A percentile compares a stretch with the other conserved stretches of the same genome.
Evolutionary conservation across 2,329 filamentous ascomycete genomes (phyloP).

Genomic region (Cercospora zeae-maydis): DNA sequence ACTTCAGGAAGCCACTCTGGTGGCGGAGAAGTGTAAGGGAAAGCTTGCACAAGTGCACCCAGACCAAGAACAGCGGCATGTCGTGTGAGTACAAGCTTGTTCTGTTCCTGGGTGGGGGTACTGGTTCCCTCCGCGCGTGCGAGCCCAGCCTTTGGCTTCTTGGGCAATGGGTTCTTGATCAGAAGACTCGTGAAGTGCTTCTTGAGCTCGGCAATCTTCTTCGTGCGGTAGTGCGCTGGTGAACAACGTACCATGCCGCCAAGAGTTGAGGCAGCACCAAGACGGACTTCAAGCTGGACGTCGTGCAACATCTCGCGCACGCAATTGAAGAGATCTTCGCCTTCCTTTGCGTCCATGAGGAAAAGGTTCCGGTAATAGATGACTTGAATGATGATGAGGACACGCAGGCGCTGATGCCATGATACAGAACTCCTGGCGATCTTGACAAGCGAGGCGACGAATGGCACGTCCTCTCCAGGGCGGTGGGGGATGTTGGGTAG

Average conservation of each 20-base stretch:
- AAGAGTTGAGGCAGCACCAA: slow-evolving; percentile 85
- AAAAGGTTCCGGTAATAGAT: slow-evolving; percentile 97
- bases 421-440: slow-evolving; percentile 80
- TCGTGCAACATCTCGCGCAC: slow-evolving; percentile 96
- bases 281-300: slow-evolving; percentile 85
- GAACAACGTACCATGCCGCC: slow-evolving; percentile 98
- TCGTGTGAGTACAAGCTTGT: slow-evolving; percentile 72
- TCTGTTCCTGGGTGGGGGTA: slow-evolving; percentile 67
- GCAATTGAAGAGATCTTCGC: slow-evolving; percentile 78
- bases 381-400: slow-evolving; percentile 97
- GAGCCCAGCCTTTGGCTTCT: slow-evolving; percentile 49
- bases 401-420: slow-evolving; percentile 93
- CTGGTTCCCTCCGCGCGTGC: slow-evolving; percentile 44
- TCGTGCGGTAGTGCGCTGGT: slow-evolving; percentile 71
- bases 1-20: slow-evolving; percentile 93
- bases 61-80: slow-evolving; percentile 91
- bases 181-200: slow-evolving; percentile 74
- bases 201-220: slow-evolving; percentile 72
- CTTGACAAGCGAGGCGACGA: slow-evolving; percentile 80
- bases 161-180: slow-evolving; percentile 81
- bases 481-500: slow-evolving; percentile 92
- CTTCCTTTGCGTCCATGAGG: slow-evolving; percentile 70
- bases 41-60: slow-evolving; percentile 87
- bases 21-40: slow-evolving; percentile 91
- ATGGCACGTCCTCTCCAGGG: slow-evolving; percentile 75